Conservation (phyloP, 257 asterid genomes). For the Ilex aquifolium region DNA sequence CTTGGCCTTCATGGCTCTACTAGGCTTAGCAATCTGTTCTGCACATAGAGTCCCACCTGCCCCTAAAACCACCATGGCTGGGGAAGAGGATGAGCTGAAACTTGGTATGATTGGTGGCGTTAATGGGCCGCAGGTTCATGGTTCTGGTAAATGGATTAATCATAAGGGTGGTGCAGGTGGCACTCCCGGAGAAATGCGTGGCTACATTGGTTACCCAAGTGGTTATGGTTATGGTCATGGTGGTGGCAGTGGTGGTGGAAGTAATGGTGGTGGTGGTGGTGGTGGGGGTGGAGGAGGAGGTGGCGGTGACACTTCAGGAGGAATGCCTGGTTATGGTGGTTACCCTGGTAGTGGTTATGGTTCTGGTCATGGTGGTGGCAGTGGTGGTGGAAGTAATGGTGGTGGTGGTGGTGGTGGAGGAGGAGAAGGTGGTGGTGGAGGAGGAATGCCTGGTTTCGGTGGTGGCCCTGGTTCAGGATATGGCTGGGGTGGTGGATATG, state of each 20-base stretch:
- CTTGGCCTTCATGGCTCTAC: constrained; percentile 7
- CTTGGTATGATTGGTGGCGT: neutral
- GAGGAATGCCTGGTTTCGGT: neutral
- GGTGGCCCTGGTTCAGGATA: neutral
- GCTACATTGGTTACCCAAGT: neutral
- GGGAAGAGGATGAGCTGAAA: neutral
- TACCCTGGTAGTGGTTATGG: constrained; percentile 3
- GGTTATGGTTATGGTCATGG: neutral
- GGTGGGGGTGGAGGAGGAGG: neutral
- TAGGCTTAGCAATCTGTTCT: constrained; percentile 15
- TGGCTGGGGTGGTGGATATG: constrained; percentile 1
- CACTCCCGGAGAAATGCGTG: neutral
- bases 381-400: neutral
- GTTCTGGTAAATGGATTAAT: neutral
- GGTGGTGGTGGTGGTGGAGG: neutral
- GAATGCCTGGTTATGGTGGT: neutral
- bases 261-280: neutral
- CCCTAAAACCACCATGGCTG: neutral
- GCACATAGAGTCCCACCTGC: neutral
- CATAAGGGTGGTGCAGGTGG: constrained; percentile 5
- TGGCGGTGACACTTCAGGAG: constrained; percentile 10
- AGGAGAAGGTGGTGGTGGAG: neutral
- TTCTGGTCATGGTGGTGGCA: constrained; percentile 2
- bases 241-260: neutral
- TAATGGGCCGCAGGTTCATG: neutral